Evolutionary conservation across 805 yeast species (phyloP).

Genomic region (Starmerella sirachaensis): DNA sequence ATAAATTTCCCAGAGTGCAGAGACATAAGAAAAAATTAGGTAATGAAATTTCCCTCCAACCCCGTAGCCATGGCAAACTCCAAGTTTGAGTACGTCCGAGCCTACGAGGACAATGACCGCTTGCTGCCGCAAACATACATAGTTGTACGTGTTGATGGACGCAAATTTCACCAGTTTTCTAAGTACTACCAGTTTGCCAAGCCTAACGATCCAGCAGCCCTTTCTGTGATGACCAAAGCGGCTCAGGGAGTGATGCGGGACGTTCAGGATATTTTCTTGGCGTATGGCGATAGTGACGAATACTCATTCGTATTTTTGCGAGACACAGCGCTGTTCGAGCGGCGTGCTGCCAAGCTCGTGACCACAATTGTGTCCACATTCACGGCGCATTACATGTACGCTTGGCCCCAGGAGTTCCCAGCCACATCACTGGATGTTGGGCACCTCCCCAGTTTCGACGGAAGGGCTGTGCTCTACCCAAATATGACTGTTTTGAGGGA

Average conservation of each 20-base stretch:
- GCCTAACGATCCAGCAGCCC: constrained; percentile 76
- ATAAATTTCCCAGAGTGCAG: background rate
- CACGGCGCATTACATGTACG: constrained; percentile 58
- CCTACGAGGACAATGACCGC: constrained; percentile 61
- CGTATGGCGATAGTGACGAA: constrained; percentile 94
- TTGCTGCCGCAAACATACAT: constrained; percentile 73
- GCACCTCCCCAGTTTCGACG: constrained; percentile 78
- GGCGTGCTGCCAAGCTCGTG: constrained; percentile 71
- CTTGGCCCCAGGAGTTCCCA: constrained; percentile 53
- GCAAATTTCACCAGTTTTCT: constrained; percentile 79
- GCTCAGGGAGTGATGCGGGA: constrained; percentile 53
- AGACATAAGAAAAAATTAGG: constrained; percentile 6
- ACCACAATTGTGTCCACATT: constrained; percentile 73
- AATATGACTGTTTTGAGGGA: constrained; percentile 49
- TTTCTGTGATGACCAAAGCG: constrained; percentile 68
- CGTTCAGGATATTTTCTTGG: constrained; percentile 62
- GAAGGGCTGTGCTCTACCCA: constrained; percentile 82
- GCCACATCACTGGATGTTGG: constrained; percentile 36
- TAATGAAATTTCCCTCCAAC: constrained; percentile 1
- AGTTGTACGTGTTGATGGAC: constrained; percentile 80
- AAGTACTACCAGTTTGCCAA: constrained; percentile 60
- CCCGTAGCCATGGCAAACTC: constrained; percentile 53
- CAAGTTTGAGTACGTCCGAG: constrained; percentile 72
- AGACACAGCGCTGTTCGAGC: constrained; percentile 58
- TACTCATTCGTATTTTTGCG: constrained; percentile 66